These are phyloP conservation scores for Spergularia marina DNA, from an alignment of 148 eudicot genomes.

Conservation along the genomic window DNA sequence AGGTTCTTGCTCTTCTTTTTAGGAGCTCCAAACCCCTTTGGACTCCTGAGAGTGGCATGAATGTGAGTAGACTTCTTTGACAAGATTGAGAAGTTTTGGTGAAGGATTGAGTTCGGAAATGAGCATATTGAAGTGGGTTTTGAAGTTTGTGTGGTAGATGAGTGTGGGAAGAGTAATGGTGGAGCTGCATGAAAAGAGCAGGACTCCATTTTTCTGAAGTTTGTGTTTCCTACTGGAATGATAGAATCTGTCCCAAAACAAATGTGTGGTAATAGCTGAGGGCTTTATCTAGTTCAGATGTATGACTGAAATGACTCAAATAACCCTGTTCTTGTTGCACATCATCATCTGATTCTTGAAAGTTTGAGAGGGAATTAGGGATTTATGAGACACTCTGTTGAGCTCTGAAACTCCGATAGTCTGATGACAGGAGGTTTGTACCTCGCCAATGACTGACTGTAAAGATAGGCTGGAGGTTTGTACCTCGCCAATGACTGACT, in stretches of 20 bases:
- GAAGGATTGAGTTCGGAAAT: conserved; percentile 19
- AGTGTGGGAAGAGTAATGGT: conserved; percentile 11
- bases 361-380: too few species aligned
- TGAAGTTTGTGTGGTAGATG: conserved; percentile 17
- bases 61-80: conserved; percentile 22
- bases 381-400: too few species aligned
- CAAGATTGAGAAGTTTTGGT: conserved; percentile 14
- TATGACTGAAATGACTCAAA: not conserved
- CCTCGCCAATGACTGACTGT: too few species aligned
- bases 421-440: too few species aligned
- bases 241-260: not conserved
- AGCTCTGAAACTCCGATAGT: too few species aligned
- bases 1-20: conserved; percentile 44
- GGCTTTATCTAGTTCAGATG: conserved; percentile 16
- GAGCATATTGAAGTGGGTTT: conserved; percentile 31
- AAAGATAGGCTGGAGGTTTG: too few species aligned
- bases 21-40: conserved; percentile 70
- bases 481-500: too few species aligned
- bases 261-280: conserved; percentile 12
- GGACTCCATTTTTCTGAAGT: conserved; percentile 19
- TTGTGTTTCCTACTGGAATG: not conserved
- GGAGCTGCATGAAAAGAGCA: conserved; percentile 28
- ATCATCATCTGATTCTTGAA: too few species aligned
- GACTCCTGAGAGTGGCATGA: conserved; percentile 58
- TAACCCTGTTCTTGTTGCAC: not conserved